These are phyloP conservation scores for Ogataea naganishii DNA, from an alignment of 805 yeast genomes.

Conservation along the genomic window DNA sequence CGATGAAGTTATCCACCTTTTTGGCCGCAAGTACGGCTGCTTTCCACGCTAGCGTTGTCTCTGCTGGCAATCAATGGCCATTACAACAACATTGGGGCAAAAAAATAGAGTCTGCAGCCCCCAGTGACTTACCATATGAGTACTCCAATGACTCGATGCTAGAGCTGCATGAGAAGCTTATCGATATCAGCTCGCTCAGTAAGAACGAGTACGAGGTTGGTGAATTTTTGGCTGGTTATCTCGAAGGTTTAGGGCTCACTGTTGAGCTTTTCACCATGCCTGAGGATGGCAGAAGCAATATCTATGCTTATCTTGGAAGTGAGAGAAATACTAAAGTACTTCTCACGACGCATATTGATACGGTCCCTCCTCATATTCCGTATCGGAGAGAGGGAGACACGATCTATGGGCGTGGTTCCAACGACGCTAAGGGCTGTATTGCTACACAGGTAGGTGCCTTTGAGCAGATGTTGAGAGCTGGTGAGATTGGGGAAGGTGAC, in stretches of 20 bases:
- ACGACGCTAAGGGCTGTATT: conserved; percentile 67
- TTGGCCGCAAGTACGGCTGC: background rate
- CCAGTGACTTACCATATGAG: background rate
- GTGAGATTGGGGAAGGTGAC: conserved; percentile 41
- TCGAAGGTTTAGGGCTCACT: conserved; percentile 36
- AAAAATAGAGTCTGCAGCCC: background rate
- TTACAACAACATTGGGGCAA: background rate
- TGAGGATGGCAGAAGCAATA: conserved; percentile 31
- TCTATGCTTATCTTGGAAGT: conserved; percentile 47
- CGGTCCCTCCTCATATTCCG: conserved; percentile 60
- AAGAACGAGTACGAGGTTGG: conserved; percentile 29
- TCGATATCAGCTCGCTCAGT: conserved; percentile 27
- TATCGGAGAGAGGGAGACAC: conserved; percentile 38
- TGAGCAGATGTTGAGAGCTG: conserved; percentile 32
- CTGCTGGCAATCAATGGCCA: background rate
- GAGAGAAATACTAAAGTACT: conserved; percentile 38
- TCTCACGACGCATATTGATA: conserved; percentile 60
- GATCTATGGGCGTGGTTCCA: conserved; percentile 59
- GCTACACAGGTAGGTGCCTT: conserved; percentile 53
- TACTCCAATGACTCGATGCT: conserved; percentile 8
- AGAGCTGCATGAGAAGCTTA: conserved; percentile 25
- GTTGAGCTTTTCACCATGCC: conserved; percentile 36
- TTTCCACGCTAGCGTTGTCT: background rate
- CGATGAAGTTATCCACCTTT: background rate
- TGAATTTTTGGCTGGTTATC: conserved; percentile 27